These are phyloP conservation scores for Paratinospora sagittata DNA, from an alignment of 164 flowering plant species.

Conservation along the genomic window DNA sequence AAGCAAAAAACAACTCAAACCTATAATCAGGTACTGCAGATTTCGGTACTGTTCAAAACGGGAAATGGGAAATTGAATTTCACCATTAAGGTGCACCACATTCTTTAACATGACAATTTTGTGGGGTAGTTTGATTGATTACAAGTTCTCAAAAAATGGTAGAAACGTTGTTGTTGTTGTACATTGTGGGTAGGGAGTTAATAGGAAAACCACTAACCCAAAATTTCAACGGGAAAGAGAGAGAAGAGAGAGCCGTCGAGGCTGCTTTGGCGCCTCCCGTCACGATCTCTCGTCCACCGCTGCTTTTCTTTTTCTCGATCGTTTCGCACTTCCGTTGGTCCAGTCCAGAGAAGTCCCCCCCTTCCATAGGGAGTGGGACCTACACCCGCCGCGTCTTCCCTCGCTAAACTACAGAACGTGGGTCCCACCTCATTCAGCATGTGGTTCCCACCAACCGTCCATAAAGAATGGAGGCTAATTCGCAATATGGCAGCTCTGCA, in stretches of 20 bases:
- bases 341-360: background rate
- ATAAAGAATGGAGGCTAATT: conserved; percentile 22
- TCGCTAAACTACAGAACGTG: conserved; percentile 2
- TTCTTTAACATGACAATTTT: no score
- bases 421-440: background rate
- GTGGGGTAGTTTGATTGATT: no score
- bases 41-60: background rate
- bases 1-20: background rate
- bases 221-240: no score
- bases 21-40: background rate
- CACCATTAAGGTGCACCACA: background rate
- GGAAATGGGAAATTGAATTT: background rate
- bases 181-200: no score
- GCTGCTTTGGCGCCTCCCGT: background rate
- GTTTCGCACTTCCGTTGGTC: conserved; percentile 5
- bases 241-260: background rate
- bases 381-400: background rate
- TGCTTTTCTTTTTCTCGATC: background rate
- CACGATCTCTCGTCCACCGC: background rate
- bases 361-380: background rate
- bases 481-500: conserved; percentile 1
- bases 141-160: no score
- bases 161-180: no score
- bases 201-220: no score
- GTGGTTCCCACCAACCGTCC: conserved; percentile 19